These are phyloP conservation scores for Diaporthe sp. DNA, from an alignment of 2,329 filamentous ascomycete species.

Conservation along the genomic window DNA sequence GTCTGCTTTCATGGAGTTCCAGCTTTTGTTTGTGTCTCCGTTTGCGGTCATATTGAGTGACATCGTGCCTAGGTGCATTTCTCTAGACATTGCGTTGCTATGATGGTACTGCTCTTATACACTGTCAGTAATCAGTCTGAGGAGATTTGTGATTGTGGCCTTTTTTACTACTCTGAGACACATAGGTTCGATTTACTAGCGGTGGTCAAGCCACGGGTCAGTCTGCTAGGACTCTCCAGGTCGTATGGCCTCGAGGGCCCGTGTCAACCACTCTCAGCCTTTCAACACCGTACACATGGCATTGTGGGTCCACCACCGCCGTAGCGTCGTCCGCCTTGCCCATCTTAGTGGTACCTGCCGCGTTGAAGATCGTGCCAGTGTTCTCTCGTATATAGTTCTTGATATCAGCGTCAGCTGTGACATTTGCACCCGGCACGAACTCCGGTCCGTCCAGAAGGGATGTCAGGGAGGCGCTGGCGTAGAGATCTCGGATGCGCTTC, in stretches of 20 bases:
- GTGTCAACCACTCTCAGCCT: conserved; percentile 59
- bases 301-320: conserved; percentile 54
- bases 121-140: too few species aligned
- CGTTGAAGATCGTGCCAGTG: conserved; percentile 45
- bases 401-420: conserved; percentile 39
- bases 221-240: neutral
- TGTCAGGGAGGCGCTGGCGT: conserved; percentile 6
- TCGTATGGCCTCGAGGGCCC: conserved; percentile 41
- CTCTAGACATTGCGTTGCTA: neutral
- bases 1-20: too few species aligned
- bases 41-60: neutral
- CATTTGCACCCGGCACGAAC: conserved; percentile 47
- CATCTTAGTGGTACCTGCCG: conserved; percentile 56
- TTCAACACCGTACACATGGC: conserved; percentile 58
- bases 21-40: neutral
- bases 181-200: too few species aligned
- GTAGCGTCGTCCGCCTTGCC: conserved; percentile 47
- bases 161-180: too few species aligned
- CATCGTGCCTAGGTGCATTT: neutral
- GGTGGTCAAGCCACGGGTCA: too few species aligned
- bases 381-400: conserved; percentile 38
- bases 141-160: too few species aligned
- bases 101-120: neutral
- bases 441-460: conserved; percentile 43
- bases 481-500: conserved; percentile 37